A percentile compares a stretch with the other conserved stretches of the same genome.
phyloP scores from a whole-genome alignment of 83 land plant genomes.

The Picea engelmannii region DNA sequence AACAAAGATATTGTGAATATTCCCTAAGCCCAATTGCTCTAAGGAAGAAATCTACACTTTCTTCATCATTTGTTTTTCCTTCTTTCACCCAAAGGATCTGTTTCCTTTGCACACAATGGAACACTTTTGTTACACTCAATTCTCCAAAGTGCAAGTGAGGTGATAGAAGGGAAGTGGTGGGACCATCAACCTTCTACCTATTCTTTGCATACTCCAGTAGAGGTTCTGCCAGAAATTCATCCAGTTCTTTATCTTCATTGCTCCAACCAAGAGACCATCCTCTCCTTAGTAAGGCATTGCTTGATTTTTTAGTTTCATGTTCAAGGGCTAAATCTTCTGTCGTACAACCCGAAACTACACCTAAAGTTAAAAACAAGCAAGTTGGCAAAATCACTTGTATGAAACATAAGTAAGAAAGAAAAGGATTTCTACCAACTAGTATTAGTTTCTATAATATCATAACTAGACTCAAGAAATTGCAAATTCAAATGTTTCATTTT shows the following conservation, averaged over 20 bases:
- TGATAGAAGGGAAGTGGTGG: conserved; percentile 61
- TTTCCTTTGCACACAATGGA: conserved; percentile 35
- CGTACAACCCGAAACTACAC: conserved; percentile 11
- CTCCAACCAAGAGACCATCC: too few relatives aligned
- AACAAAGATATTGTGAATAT: conserved; percentile 72
- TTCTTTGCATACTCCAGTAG: not conserved
- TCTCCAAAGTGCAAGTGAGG: conserved; percentile 77
- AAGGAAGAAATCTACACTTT: not conserved
- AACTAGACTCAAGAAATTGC: too few relatives aligned
- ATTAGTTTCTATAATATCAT: too few relatives aligned
- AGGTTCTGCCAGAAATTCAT: conserved; percentile 41
- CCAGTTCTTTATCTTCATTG: conserved; percentile 23
- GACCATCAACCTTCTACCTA: conserved; percentile 18
- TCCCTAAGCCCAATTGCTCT: conserved; percentile 28
- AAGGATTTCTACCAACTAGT: too few relatives aligned
- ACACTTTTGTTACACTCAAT: conserved; percentile 65
- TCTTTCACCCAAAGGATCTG: conserved; percentile 37
- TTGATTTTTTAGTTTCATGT: conserved; percentile 57
- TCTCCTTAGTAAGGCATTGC: conserved; percentile 4
- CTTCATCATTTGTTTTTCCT: conserved; percentile 29
- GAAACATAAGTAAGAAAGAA: too few relatives aligned
- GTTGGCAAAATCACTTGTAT: too few relatives aligned
- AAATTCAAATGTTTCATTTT: too few relatives aligned
- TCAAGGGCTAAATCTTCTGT: conserved; percentile 69
- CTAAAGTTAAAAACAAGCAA: too few relatives aligned